Conservation (phyloP, 192 early-diverging fungal genomes). For the Phycomyces nitens region DNA sequence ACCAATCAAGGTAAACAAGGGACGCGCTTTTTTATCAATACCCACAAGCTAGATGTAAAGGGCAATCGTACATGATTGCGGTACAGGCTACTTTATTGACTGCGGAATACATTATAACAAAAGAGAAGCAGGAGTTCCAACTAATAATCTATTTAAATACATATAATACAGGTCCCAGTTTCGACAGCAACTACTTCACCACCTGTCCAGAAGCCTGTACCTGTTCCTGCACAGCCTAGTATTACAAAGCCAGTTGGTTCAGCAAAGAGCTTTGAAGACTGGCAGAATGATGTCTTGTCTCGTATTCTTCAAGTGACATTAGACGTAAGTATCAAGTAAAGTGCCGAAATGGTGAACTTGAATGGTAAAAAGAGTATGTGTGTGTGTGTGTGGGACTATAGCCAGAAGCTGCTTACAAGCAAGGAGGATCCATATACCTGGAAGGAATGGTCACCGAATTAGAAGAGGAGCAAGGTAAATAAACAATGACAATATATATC, state of each 20-base stretch:
- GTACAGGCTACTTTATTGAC: no score
- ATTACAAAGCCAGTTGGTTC: constrained; percentile 18
- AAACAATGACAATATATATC: constrained; percentile 3
- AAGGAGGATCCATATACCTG: constrained; percentile 31
- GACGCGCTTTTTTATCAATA: no score
- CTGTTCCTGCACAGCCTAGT: constrained; percentile 7
- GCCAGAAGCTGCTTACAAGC: constrained; percentile 25
- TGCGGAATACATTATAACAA: no score
- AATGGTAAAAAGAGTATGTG: not conserved
- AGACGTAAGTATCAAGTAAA: constrained; percentile 47
- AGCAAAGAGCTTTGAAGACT: constrained; percentile 59
- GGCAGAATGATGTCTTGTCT: constrained; percentile 82
- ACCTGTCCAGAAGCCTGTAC: not conserved
- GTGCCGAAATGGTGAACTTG: constrained; percentile 1
- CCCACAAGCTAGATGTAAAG: no score
- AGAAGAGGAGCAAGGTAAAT: constrained; percentile 35
- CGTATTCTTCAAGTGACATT: constrained; percentile 77
- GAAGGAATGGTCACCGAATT: constrained; percentile 30
- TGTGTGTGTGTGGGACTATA: not conserved
- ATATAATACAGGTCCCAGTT: not conserved
- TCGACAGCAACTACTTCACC: not conserved
- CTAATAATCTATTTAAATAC: no score
- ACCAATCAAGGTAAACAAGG: not conserved
- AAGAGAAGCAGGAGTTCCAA: no score
- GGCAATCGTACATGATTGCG: no score